Base-by-base conservation (phyloP, 2,329 filamentous ascomycete genomes). In the Verticillium nonalfalfae region DNA sequence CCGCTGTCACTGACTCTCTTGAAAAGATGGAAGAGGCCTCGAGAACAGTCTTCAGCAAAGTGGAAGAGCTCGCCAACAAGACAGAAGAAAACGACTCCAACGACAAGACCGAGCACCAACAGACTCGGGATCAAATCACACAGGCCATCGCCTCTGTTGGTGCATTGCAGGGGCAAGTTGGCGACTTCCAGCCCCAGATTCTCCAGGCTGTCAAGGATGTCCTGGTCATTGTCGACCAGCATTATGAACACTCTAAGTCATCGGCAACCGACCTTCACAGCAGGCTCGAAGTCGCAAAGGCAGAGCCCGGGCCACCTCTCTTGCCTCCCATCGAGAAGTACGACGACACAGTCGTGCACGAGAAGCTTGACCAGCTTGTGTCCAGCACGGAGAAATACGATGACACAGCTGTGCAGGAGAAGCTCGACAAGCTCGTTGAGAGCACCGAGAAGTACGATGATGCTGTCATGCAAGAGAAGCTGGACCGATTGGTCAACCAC, bases 1-100 rank as follows among this genome's bases (percentile, higher is more conserved):
- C 86, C 39, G 89, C 88, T 7, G 87, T 97, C 60, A 90, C 89
- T 0, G 91, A 96, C 60, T 89, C 90, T 1, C 85, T 93, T 61
- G 91, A 96, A 70, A 94, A 93, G 75, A 90, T 94, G 83, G 87
- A 91, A 61, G 89, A 92, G 69, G 92, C 95, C 55, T 94, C 91
- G 7, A 91, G 91, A 76, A 93, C 90, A 0, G 91, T 97, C 35
- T 94, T 96, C 67, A 85, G 83, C 59, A 88, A 89, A 66, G 89
- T 97, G 14, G 91, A 96, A 60, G 88, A 94, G 56, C 87, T 94
- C 4, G 88, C 89, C 66, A 78, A 77, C 65, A 91, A 90, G 72
- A 79, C 91, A 13, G 91, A 96, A 62, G 90, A 94, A 70, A 85
- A 84, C 56, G 88, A 93, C 67, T 78, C 83, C 0, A 89, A 93